These are phyloP conservation scores for Entoloma clypeatum DNA, from an alignment of 1,284 basidiomycete genomes.

Conservation along the genomic window DNA sequence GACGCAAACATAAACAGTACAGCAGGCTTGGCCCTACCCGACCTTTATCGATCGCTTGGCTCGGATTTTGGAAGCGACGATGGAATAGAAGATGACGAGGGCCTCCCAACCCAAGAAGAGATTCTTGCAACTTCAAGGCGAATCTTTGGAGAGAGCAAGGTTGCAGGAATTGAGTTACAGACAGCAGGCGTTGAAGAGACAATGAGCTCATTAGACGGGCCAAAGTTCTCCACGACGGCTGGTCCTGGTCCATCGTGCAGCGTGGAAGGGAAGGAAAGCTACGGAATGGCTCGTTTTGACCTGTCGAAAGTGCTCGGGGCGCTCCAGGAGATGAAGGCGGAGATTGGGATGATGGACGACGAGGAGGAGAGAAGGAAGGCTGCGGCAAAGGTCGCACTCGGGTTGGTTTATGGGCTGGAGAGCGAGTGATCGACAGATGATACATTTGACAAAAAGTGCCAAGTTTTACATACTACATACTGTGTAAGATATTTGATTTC, in stretches of 20 bases:
- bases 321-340: slow-evolving; percentile 66
- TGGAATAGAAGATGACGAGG: slow-evolving; percentile 18
- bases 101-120: slow-evolving; percentile 23
- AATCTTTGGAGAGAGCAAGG: slow-evolving; percentile 47
- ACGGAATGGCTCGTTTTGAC: slow-evolving; percentile 53
- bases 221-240: neutral
- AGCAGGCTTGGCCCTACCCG: slow-evolving; percentile 6
- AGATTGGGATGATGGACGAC: slow-evolving; percentile 65
- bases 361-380: slow-evolving; percentile 59
- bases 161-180: slow-evolving; percentile 5
- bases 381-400: slow-evolving; percentile 69
- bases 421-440: slow-evolving; percentile 6
- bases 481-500: no score
- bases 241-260: slow-evolving; percentile 20
- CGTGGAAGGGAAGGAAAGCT: slow-evolving; percentile 30
- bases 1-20: slow-evolving; percentile 8
- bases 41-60: slow-evolving; percentile 23
- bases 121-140: slow-evolving; percentile 26
- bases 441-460: no score
- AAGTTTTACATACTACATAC: no score
- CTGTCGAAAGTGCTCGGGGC: slow-evolving; percentile 57
- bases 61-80: slow-evolving; percentile 22
- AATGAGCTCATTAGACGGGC: neutral
- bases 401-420: slow-evolving; percentile 62
- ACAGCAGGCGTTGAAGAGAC: slow-evolving; percentile 1